Conservation (phyloP, 2,329 filamentous ascomycete species). For the Botrytis sinoallii region DNA sequence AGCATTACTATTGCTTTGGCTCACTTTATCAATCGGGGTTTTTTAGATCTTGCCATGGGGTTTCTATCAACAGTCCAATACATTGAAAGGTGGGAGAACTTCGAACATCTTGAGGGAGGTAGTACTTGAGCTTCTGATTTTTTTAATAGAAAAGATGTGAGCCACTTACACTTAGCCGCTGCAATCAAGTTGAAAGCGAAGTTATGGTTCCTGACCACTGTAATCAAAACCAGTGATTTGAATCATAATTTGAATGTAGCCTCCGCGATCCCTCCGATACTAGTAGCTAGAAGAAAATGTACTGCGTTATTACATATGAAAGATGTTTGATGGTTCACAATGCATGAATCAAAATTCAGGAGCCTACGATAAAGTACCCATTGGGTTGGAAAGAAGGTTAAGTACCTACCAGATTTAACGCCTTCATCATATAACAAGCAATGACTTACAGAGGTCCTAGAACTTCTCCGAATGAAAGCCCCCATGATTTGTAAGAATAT, state of each 20-base stretch:
- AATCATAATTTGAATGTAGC: neutral
- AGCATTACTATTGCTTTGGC: neutral
- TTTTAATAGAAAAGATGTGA: neutral
- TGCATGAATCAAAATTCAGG: neutral
- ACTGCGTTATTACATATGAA: neutral
- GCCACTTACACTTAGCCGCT: neutral
- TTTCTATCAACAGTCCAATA: neutral
- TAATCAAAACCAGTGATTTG: neutral
- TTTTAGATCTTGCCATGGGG: neutral
- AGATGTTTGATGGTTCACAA: neutral
- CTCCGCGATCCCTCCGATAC: neutral
- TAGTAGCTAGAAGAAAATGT: neutral
- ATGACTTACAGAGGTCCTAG: neutral
- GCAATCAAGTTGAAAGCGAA: neutral
- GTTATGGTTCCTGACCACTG: neutral
- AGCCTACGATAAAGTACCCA: neutral
- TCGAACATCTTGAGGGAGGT: neutral
- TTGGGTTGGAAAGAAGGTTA: neutral
- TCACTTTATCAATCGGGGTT: neutral
- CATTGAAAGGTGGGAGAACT: neutral
- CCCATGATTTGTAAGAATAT: neutral
- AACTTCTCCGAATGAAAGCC: neutral
- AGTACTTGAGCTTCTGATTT: neutral
- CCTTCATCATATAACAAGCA: neutral
- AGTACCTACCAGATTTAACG: neutral